Base-by-base conservation (phyloP, 1,284 basidiomycete species). In the Microbotryum scabiosae region DNA sequence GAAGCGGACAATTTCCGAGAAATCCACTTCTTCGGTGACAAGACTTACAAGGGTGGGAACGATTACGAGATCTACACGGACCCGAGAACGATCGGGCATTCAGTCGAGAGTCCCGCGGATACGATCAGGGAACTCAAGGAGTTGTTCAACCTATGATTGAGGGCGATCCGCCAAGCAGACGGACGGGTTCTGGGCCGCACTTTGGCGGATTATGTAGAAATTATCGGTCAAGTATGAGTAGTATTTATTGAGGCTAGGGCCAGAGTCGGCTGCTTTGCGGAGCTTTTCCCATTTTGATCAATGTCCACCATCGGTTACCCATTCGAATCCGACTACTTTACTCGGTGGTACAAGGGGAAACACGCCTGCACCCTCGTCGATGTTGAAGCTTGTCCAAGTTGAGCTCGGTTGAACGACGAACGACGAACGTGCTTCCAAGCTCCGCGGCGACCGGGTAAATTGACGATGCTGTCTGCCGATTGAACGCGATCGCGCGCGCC, bases 1-100 rank as follows among this genome's bases (percentile, higher is more conserved):
- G 85, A 85, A 66, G 79, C 82, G 62, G 91, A 94, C 72, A 81
- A 82, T 2, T 98, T 96, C 75, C 86, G 88, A 54, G 88, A 93
- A 74, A 94, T 98, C 56, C 92, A 97, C 78, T 98, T 98, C 82
- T 94, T 97, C 72, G 94, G 94, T 48, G 94, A 98, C 80, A 97
- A 90, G 76, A 91, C 88, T 0, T 80, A 85, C 72, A 73, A 84
- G 80, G 70, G 91, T 85, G 94, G 94, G 32, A 98, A 98, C 75
- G 96, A 97, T 76, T 83, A 93, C 73, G 94, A 98, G 76, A 92
- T 97, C 68, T 97, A 81, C 78, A 74, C 71, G 28, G 91, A 97
- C 75, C 71, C 82, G 1, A 82, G 90, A 57, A 93, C 90, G 3
- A 85, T 90, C 61, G 94, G 94, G 3, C 94, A 98, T 75, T 73